Conservation (phyloP, 331 rosid species). For the Malus hybrid region DNA sequence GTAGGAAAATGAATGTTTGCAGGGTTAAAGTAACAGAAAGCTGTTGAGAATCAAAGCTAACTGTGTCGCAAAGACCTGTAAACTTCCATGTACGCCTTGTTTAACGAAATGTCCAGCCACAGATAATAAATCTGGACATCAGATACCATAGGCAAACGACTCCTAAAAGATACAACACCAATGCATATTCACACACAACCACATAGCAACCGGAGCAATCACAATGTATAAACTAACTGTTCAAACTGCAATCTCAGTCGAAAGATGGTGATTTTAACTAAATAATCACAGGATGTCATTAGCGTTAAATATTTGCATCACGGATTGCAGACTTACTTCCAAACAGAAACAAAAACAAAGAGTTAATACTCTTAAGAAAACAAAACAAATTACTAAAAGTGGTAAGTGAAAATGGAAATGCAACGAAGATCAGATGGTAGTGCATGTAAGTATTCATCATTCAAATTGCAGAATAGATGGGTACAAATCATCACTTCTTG, state of each 20-base stretch:
- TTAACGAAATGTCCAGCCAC: too few species aligned
- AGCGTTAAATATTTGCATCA: constrained; percentile 21
- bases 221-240: too few species aligned
- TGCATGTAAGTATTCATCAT: constrained; percentile 91
- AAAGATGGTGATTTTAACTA: constrained; percentile 70
- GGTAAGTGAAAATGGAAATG: background rate
- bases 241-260: constrained; percentile 67
- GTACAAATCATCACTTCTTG: constrained; percentile 61
- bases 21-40: too few species aligned
- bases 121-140: background rate
- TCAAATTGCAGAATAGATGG: constrained; percentile 59
- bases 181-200: background rate
- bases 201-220: background rate
- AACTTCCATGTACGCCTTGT: too few species aligned
- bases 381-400: background rate
- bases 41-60: too few species aligned
- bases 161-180: too few species aligned
- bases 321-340: constrained; percentile 4
- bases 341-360: background rate
- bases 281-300: constrained; percentile 48
- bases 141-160: constrained; percentile 69
- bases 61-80: too few species aligned
- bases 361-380: background rate
- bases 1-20: too few species aligned
- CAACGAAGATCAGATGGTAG: constrained; percentile 93